Percentiles rank a stretch among this genome's conserved stretches.
phyloP scores from a whole-genome alignment of 176 grass and related monocot genomes.

The Puccinellia tenuiflora region DNA sequence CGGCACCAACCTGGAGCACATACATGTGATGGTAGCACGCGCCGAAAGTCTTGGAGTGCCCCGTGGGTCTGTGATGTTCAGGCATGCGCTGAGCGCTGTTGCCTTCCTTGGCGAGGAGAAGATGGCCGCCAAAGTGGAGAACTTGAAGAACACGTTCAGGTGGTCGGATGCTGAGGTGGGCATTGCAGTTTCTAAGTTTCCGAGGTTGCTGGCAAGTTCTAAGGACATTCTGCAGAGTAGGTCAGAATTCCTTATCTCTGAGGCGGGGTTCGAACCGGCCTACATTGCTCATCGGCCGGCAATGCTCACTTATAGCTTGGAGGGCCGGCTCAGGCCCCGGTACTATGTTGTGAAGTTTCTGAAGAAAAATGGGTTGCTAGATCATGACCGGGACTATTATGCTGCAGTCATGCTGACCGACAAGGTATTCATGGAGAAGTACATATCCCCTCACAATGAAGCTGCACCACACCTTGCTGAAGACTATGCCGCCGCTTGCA shows the following conservation, averaged over 20 bases:
- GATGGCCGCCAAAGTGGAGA: background rate
- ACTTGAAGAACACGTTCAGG: background rate
- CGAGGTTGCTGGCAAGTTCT: background rate
- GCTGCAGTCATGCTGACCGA: background rate
- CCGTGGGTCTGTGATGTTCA: no score
- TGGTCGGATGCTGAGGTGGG: background rate
- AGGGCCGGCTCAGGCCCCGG: background rate
- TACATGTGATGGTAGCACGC: no score
- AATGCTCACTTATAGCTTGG: background rate
- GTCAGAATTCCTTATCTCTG: background rate
- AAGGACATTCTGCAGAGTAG: background rate
- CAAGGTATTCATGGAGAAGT: background rate
- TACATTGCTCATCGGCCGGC: background rate
- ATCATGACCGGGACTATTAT: background rate
- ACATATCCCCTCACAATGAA: background rate
- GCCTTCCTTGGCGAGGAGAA: background rate
- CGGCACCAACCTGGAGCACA: no score
- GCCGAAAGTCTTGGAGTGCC: no score
- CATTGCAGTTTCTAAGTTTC: background rate
- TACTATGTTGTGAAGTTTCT: background rate
- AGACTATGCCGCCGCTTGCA: background rate
- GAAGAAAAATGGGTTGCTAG: background rate
- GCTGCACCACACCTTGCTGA: background rate
- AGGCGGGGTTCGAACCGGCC: background rate
- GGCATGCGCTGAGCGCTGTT: background rate